Evolutionary conservation across 2,329 filamentous ascomycete genomes (phyloP).

Genomic region (Blastomyces gilchristii): DNA sequence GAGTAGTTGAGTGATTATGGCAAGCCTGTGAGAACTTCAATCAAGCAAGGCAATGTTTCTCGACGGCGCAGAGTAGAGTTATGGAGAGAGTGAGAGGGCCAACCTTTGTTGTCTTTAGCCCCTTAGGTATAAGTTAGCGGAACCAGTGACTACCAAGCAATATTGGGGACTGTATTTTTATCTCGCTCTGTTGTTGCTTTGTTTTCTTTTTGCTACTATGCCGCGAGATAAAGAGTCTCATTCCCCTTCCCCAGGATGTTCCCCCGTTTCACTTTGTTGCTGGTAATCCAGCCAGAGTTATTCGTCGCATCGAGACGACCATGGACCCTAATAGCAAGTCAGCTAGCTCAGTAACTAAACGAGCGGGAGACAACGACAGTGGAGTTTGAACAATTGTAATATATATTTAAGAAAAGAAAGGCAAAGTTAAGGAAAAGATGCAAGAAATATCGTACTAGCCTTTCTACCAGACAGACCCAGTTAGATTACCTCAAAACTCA

Average conservation of each 20-base stretch:
- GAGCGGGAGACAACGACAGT: background rate
- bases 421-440: background rate
- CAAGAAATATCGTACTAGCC: too few relatives aligned
- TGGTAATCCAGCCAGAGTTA: constrained; percentile 29
- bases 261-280: too few relatives aligned
- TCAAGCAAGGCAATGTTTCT: constrained; percentile 41
- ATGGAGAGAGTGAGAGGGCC: constrained; percentile 57
- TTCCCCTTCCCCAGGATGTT: too few relatives aligned
- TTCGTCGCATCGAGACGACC: constrained; percentile 29
- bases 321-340: background rate
- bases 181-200: too few relatives aligned
- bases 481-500: too few relatives aligned
- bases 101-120: background rate
- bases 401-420: background rate
- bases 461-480: too few relatives aligned
- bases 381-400: background rate
- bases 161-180: constrained; percentile 33
- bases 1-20: too few relatives aligned
- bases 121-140: background rate
- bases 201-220: too few relatives aligned
- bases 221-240: too few relatives aligned
- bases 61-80: constrained; percentile 55
- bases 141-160: background rate
- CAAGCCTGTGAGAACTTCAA: constrained; percentile 56
- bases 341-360: background rate